Conservation (phyloP, 805 yeast genomes). For the Monosporozyma solicola region DNA sequence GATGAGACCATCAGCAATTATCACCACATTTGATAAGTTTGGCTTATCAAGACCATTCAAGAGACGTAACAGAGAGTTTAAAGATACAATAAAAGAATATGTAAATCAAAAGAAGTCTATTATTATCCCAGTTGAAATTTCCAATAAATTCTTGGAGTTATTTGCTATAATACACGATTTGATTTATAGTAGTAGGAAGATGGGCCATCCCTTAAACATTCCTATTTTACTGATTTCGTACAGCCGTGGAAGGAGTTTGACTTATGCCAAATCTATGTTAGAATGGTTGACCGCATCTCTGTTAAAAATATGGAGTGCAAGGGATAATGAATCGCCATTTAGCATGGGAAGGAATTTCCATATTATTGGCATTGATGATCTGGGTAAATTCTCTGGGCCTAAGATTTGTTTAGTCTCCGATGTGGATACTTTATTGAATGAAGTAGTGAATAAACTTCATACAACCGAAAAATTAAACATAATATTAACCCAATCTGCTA, state of each 20-base stretch:
- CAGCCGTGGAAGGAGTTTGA: conserved; percentile 67
- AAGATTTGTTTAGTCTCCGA: conserved; percentile 72
- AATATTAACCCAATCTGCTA: conserved; percentile 42
- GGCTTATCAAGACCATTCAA: conserved; percentile 59
- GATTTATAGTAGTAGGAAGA: conserved; percentile 35
- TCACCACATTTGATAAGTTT: conserved; percentile 49
- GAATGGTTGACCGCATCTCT: conserved; percentile 94
- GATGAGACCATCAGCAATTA: conserved; percentile 70
- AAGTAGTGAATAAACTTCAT: conserved; percentile 47
- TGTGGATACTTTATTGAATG: conserved; percentile 52
- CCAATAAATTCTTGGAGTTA: conserved; percentile 75
- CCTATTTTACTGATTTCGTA: conserved; percentile 73
- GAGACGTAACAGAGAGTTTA: conserved; percentile 55
- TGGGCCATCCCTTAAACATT: conserved; percentile 30
- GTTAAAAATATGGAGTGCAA: conserved; percentile 75
- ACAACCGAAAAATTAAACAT: conserved; percentile 59
- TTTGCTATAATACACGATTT: conserved; percentile 64
- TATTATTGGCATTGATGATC: conserved; percentile 46
- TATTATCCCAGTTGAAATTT: conserved; percentile 69
- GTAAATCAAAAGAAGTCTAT: conserved; percentile 49
- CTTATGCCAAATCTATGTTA: conserved; percentile 78
- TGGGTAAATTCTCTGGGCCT: conserved; percentile 51
- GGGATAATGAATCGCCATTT: conserved; percentile 62
- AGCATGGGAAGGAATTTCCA: conserved; percentile 54
- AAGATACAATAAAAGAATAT: conserved; percentile 49